Evolutionary conservation across 208 protist species (phyloP).

Genomic region (Borovskyia barvae): DNA sequence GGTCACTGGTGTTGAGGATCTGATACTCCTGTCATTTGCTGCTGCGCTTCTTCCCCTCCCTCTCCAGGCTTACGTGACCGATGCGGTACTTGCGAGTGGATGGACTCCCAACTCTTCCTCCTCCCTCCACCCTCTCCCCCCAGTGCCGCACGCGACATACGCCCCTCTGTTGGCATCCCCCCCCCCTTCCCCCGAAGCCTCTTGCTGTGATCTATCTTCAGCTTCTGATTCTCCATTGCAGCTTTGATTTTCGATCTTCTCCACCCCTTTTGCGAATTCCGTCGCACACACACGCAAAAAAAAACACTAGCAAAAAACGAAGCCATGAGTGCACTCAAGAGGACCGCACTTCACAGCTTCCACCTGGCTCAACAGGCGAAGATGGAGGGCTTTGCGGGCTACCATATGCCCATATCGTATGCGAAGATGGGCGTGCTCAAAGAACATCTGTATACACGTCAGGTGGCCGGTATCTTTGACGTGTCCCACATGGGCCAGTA

Average conservation of each 20-base stretch:
- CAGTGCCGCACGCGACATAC: neutral
- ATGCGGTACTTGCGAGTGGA: too few species aligned
- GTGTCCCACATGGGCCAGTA: constrained; percentile 97
- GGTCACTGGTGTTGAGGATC: too few species aligned
- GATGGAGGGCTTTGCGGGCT: constrained; percentile 96
- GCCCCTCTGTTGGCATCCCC: constrained; percentile 4
- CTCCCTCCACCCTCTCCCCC: too few species aligned
- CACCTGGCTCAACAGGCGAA: constrained; percentile 88
- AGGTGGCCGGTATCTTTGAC: constrained; percentile 93
- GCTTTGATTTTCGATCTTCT: neutral
- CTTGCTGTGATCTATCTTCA: constrained; percentile 2
- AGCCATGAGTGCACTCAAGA: constrained; percentile 47
- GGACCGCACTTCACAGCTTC: constrained; percentile 84
- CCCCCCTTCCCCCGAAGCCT: neutral
- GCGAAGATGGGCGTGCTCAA: constrained; percentile 74
- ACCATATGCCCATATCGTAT: constrained; percentile 96
- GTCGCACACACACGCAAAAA: neutral
- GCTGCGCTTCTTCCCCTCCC: too few species aligned
- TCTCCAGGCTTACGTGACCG: too few species aligned
- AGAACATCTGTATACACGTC: constrained; percentile 90
- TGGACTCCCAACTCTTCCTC: too few species aligned
- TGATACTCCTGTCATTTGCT: too few species aligned
- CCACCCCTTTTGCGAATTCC: neutral
- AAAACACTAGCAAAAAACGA: neutral
- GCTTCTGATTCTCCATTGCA: neutral